Percentiles rank a stretch among this genome's conserved stretches.
These are phyloP conservation scores for Metarhizium brunneum DNA, from an alignment of 2,329 filamentous ascomycete genomes.

Conservation along the genomic window DNA sequence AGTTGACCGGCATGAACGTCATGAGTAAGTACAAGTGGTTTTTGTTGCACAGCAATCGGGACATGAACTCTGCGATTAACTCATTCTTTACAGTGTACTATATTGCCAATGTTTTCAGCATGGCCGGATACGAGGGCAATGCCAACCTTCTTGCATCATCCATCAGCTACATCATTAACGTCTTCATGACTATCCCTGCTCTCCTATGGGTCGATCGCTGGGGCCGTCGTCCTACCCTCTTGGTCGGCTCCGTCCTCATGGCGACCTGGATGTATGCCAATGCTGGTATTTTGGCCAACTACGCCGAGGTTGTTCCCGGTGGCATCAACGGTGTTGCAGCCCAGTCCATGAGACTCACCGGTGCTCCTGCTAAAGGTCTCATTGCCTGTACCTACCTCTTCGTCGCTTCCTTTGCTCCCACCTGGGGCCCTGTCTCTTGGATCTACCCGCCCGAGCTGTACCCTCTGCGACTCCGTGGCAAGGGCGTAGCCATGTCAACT, in stretches of 20 bases:
- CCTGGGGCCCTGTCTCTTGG: conserved; percentile 41
- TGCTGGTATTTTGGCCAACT: conserved; percentile 39
- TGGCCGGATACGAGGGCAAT: conserved; percentile 32
- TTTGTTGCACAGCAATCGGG: background rate
- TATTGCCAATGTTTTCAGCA: conserved; percentile 35
- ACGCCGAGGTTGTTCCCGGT: conserved; percentile 32
- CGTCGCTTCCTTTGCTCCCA: conserved; percentile 39
- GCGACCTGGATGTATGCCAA: conserved; percentile 48
- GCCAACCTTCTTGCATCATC: conserved; percentile 44
- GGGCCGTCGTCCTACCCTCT: conserved; percentile 62
- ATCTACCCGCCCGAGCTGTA: conserved; percentile 51
- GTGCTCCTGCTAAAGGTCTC: conserved; percentile 46
- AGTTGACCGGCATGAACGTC: conserved; percentile 47
- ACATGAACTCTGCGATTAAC: background rate
- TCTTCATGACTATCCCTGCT: conserved; percentile 67
- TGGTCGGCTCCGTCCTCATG: conserved; percentile 59
- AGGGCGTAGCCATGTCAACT: conserved; percentile 43
- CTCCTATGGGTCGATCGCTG: conserved; percentile 66
- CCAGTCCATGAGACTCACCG: conserved; percentile 37
- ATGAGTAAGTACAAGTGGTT: conserved; percentile 36
- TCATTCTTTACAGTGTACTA: conserved; percentile 45
- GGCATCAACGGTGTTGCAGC: conserved; percentile 35
- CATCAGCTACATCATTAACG: conserved; percentile 64
- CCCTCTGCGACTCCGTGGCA: conserved; percentile 38
- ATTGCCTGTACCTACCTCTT: conserved; percentile 58